A percentile compares a stretch with the other conserved stretches of the same genome.
phyloP scores from a whole-genome alignment of 441 rosid genomes.

The Mallotus japonicus region DNA sequence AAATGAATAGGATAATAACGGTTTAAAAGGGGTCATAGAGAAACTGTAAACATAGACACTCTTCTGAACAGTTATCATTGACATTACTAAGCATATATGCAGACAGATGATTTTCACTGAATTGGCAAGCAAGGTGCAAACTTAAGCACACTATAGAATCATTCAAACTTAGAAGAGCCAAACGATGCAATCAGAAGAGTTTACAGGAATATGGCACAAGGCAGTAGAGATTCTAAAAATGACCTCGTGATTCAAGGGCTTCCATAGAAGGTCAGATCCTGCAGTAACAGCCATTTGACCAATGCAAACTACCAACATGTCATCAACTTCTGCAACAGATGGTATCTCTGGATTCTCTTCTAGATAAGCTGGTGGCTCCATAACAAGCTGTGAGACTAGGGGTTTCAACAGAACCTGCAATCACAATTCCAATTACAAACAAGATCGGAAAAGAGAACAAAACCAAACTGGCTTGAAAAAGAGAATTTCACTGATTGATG shows the following conservation, averaged over 20 bases:
- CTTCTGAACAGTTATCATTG: background rate
- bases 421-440: slow-evolving; percentile 13
- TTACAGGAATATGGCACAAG: background rate
- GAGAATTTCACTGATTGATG: background rate
- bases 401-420: slow-evolving; percentile 81
- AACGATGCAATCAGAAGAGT: background rate
- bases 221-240: slow-evolving; percentile 11
- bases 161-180: background rate
- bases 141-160: background rate
- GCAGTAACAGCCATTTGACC: slow-evolving; percentile 98
- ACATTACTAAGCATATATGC: background rate
- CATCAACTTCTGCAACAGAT: slow-evolving; percentile 73
- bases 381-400: slow-evolving; percentile 68
- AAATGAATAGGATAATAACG: background rate
- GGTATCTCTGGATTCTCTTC: slow-evolving; percentile 58
- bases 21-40: background rate
- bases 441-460: slow-evolving; percentile 8
- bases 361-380: slow-evolving; percentile 60
- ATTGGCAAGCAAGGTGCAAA: background rate
- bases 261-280: slow-evolving; percentile 92
- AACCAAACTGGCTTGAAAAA: background rate
- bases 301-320: slow-evolving; percentile 62
- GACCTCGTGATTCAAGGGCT: slow-evolving; percentile 95
- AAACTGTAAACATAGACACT: background rate
- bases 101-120: background rate